Conservation (phyloP, 73 alveolate genomes). For the Halteria grandinella region DNA sequence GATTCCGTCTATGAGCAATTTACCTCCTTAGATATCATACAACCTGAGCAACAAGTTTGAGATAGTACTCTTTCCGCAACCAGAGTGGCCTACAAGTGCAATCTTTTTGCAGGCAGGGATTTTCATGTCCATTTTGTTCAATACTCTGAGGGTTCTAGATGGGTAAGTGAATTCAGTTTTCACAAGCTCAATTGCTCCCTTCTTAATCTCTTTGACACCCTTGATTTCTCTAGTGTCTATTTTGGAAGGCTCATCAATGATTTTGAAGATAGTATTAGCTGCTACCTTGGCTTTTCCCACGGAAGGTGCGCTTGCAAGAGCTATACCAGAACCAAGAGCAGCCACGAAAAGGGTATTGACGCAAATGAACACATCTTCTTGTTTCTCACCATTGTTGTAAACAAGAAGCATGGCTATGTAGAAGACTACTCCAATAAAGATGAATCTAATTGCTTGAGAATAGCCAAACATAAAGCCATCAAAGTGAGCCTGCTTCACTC, state of each 20-base stretch:
- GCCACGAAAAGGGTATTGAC: conserved; percentile 69
- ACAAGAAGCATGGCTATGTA: conserved; percentile 72
- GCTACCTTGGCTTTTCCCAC: conserved; percentile 35
- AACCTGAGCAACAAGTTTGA: conserved; percentile 77
- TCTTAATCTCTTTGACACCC: not conserved
- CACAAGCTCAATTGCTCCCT: conserved; percentile 73
- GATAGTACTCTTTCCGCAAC: conserved; percentile 85
- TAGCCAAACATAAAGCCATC: conserved; percentile 75
- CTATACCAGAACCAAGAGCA: conserved; percentile 72
- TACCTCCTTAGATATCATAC: conserved; percentile 74
- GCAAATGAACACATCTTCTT: conserved; percentile 64
- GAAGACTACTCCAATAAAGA: conserved; percentile 65
- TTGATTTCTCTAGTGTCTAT: conserved; percentile 10
- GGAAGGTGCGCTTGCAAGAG: conserved; percentile 74
- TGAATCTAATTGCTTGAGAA: conserved; percentile 63
- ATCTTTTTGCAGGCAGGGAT: conserved; percentile 57
- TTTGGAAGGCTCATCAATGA: conserved; percentile 20
- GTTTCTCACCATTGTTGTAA: conserved; percentile 54
- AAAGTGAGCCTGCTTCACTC: conserved; percentile 56
- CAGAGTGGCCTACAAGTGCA: conserved; percentile 88
- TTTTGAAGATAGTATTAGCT: conserved; percentile 16
- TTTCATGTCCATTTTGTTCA: not conserved
- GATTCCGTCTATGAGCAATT: conserved; percentile 76
- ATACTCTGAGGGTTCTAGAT: conserved; percentile 30
- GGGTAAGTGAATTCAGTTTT: conserved; percentile 76